Conservation (phyloP, 768 basidiomycete genomes). For the Amanita thiersii region DNA sequence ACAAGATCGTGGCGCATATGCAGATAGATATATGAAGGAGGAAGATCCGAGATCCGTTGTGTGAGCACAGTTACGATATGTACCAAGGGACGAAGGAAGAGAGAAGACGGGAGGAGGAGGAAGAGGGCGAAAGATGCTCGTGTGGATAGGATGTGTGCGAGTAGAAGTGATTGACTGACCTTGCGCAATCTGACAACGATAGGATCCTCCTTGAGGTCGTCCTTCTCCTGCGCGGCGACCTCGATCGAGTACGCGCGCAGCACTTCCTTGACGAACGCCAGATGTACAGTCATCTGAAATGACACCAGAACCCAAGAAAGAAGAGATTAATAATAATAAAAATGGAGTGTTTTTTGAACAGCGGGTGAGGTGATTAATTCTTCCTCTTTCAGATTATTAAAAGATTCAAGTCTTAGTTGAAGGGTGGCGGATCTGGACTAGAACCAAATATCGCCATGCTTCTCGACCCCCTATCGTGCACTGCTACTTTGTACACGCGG, state of each 20-base stretch:
- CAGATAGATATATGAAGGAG: too few relatives aligned
- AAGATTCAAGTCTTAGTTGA: constrained; percentile 13
- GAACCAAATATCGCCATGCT: constrained; percentile 21
- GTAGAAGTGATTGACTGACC: constrained; percentile 31
- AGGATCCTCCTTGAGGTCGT: constrained; percentile 82
- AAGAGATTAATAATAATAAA: too few relatives aligned
- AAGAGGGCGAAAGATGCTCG: constrained; percentile 9
- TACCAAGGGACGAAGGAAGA: constrained; percentile 11
- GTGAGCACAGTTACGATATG: too few relatives aligned
- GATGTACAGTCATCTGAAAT: constrained; percentile 86
- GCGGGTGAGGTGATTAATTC: too few relatives aligned
- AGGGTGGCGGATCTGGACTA: constrained; percentile 22
- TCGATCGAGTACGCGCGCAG: constrained; percentile 80
- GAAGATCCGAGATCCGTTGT: too few relatives aligned
- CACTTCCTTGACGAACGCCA: constrained; percentile 79
- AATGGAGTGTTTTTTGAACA: too few relatives aligned
- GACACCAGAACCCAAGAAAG: too few relatives aligned
- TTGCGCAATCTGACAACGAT: constrained; percentile 78
- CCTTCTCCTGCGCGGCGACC: constrained; percentile 74
- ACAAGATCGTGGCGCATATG: too few relatives aligned
- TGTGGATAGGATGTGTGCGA: not conserved
- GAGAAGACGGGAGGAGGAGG: constrained; percentile 12
- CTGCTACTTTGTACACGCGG: too few relatives aligned
- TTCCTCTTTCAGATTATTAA: too few relatives aligned
- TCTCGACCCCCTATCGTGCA: too few relatives aligned